Conservation (phyloP, 257 asterid species). For the Gynochthodes officinalis region DNA sequence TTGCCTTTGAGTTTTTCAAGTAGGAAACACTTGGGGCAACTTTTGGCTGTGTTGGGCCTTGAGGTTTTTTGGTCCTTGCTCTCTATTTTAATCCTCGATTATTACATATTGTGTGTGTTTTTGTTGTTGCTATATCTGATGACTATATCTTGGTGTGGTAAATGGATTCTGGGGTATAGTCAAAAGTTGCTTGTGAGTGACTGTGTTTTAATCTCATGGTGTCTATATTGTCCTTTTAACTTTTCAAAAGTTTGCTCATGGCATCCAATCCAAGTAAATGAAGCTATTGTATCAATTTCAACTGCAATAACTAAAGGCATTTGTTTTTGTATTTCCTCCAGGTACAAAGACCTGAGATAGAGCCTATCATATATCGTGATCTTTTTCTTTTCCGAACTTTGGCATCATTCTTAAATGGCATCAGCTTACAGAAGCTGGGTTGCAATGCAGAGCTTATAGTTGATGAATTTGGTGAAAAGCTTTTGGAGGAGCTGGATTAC, state of each 20-base stretch:
- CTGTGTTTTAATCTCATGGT: background rate
- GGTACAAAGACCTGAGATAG: slow-evolving; percentile 97
- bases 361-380: slow-evolving; percentile 96
- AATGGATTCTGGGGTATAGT: background rate
- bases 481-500: slow-evolving; percentile 97
- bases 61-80: background rate
- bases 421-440: slow-evolving; percentile 93
- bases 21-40: background rate
- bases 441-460: slow-evolving; percentile 97
- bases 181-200: background rate
- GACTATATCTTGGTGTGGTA: background rate
- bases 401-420: slow-evolving; percentile 94
- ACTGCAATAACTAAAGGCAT: background rate
- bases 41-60: background rate
- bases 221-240: background rate
- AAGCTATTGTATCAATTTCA: background rate
- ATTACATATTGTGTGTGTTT: background rate
- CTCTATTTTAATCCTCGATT: background rate
- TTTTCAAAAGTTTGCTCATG: background rate
- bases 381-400: slow-evolving; percentile 96
- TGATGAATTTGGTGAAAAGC: slow-evolving; percentile 98
- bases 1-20: background rate
- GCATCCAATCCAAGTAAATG: background rate
- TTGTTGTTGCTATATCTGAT: background rate
- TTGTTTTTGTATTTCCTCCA: slow-evolving; percentile 26